Percentiles rank a stretch among this genome's conserved stretches.
phyloP scores from a whole-genome alignment of 331 rosid species.

The Telfairia occidentalis region DNA sequence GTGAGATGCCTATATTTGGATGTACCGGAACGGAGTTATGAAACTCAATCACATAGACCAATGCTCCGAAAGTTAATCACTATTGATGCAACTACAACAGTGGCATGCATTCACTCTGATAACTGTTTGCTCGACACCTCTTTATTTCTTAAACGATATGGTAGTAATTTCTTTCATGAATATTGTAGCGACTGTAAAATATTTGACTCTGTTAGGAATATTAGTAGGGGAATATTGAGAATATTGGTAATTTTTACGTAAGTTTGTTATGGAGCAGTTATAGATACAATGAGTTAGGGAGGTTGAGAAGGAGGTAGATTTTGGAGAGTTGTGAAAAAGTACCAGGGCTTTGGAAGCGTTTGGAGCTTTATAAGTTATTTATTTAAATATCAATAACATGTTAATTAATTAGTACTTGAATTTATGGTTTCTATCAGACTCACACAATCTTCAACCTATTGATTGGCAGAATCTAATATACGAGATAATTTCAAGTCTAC shows the following conservation, averaged over 20 bases:
- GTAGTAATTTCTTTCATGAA: not conserved
- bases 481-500: constrained; percentile 72
- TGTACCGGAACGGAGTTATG: not conserved
- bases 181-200: not conserved
- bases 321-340: not conserved
- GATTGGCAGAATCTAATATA: constrained; percentile 54
- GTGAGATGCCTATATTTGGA: not conserved
- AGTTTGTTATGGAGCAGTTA: too few relatives aligned
- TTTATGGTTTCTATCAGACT: not conserved
- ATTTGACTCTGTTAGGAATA: not conserved
- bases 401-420: not conserved
- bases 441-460: constrained; percentile 5
- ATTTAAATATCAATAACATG: not conserved
- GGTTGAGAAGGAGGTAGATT: not conserved
- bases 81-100: not conserved
- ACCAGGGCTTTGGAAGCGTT: not conserved
- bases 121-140: not conserved
- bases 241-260: not conserved
- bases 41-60: not conserved
- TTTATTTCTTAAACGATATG: not conserved
- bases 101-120: not conserved
- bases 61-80: not conserved
- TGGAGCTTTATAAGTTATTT: not conserved
- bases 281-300: not conserved
- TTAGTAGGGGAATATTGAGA: not conserved